Percentiles rank a stretch among this genome's conserved stretches.
These are phyloP conservation scores for Pistacia atlantica DNA, from an alignment of 345 rosid species.

Conservation along the genomic window DNA sequence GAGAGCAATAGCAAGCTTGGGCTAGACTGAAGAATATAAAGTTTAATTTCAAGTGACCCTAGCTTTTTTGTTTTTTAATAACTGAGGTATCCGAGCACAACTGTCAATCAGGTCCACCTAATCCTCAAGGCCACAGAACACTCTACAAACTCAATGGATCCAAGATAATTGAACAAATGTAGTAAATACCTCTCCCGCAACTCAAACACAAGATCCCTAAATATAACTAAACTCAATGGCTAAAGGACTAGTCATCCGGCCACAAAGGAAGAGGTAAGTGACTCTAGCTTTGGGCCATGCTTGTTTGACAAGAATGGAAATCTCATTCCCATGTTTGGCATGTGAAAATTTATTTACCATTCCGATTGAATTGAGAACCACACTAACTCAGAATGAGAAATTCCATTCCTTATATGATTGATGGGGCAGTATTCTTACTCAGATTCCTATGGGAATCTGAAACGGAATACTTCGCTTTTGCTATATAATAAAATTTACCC, in stretches of 20 bases:
- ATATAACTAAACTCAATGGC: no score
- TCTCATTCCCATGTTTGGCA: background rate
- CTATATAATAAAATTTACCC: background rate
- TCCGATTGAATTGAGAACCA: background rate
- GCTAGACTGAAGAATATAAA: background rate
- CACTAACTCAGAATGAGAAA: background rate
- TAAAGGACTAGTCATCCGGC: no score
- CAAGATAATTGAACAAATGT: no score
- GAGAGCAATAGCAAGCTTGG: background rate
- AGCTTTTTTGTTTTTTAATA: background rate
- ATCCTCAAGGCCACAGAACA: no score
- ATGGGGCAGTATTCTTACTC: background rate
- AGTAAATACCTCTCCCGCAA: no score
- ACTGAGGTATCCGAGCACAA: no score
- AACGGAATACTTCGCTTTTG: background rate
- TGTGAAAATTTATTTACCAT: no score
- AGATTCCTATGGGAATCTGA: background rate
- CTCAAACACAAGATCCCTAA: no score
- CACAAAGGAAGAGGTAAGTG: no score
- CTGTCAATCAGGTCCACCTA: no score
- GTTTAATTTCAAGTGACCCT: background rate
- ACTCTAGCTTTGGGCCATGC: background rate
- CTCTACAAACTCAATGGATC: no score
- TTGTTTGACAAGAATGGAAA: background rate
- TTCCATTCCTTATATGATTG: background rate